Conservation (phyloP, 2,329 filamentous ascomycete species). For the Fusarium citri region DNA sequence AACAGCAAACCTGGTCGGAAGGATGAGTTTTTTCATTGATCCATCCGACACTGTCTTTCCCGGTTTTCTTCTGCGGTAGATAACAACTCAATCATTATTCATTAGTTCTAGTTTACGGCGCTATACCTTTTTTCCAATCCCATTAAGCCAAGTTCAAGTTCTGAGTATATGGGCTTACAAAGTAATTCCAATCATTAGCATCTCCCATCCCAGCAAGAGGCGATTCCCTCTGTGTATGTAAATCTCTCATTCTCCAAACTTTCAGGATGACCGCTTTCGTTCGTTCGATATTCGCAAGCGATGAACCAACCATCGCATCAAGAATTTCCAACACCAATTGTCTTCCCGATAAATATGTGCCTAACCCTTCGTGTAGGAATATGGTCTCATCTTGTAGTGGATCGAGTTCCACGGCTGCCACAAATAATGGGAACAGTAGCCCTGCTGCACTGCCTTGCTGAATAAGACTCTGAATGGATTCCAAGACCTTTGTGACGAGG, state of each 20-base stretch:
- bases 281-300: slow-evolving; percentile 57
- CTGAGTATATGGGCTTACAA: slow-evolving; percentile 45
- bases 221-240: slow-evolving; percentile 23
- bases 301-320: slow-evolving; percentile 54
- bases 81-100: slow-evolving; percentile 1
- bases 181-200: slow-evolving; percentile 44
- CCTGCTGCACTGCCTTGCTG: slow-evolving; percentile 37
- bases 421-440: slow-evolving; percentile 37
- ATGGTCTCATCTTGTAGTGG: slow-evolving; percentile 27
- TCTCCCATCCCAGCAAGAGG: not conserved
- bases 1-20: slow-evolving; percentile 20
- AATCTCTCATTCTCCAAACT: slow-evolving; percentile 59
- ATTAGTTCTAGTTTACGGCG: not conserved
- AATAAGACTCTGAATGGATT: slow-evolving; percentile 14
- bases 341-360: slow-evolving; percentile 16
- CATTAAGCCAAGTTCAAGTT: slow-evolving; percentile 44
- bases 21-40: slow-evolving; percentile 38
- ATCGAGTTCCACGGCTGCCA: slow-evolving; percentile 40
- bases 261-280: slow-evolving; percentile 60
- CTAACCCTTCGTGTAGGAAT: not conserved
- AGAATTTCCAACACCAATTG: slow-evolving; percentile 35
- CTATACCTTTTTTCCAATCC: fast-evolving
- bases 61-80: slow-evolving; percentile 25
- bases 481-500: slow-evolving; percentile 22
- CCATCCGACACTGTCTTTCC: slow-evolving; percentile 21